Evolutionary conservation across 192 early-diverging fungal genomes (phyloP).

Genomic region (Coemansia sp.): DNA sequence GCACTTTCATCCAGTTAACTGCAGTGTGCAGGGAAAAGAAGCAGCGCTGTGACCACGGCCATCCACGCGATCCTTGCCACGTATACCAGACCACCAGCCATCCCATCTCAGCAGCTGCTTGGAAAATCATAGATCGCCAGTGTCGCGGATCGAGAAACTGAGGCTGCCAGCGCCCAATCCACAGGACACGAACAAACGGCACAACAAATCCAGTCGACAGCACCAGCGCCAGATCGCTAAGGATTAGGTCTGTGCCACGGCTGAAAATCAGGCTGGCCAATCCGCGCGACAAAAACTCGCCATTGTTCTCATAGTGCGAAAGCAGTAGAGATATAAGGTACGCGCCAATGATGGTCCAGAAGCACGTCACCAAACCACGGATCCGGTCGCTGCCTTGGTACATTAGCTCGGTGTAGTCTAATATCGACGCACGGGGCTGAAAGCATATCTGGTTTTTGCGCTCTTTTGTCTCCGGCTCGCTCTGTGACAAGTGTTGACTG

Average conservation of each 20-base stretch:
- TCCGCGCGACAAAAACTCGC: slow-evolving; percentile 32
- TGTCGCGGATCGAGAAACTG: slow-evolving; percentile 23
- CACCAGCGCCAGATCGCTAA: slow-evolving; percentile 74
- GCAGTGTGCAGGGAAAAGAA: slow-evolving; percentile 85
- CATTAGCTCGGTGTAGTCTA: slow-evolving; percentile 56
- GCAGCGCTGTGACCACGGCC: slow-evolving; percentile 89
- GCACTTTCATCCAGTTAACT: slow-evolving; percentile 94
- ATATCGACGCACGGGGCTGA: slow-evolving; percentile 42
- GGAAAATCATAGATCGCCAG: slow-evolving; percentile 31
- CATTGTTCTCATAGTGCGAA: slow-evolving; percentile 42
- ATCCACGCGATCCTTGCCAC: slow-evolving; percentile 65
- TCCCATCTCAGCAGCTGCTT: slow-evolving; percentile 59
- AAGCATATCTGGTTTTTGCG: slow-evolving; percentile 21
- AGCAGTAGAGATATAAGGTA: slow-evolving; percentile 43
- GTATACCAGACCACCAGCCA: slow-evolving; percentile 61
- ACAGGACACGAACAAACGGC: slow-evolving; percentile 41
- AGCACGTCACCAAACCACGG: slow-evolving; percentile 50
- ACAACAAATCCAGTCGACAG: slow-evolving; percentile 63
- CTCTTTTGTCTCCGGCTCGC: slow-evolving; percentile 5
- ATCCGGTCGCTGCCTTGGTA: slow-evolving; percentile 51
- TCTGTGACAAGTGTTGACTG: background rate
- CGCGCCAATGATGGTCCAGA: slow-evolving; percentile 50
- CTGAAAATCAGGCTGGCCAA: slow-evolving; percentile 41
- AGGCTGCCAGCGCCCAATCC: slow-evolving; percentile 30
- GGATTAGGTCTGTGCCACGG: slow-evolving; percentile 61